These are phyloP conservation scores for Elasticomyces elasticus DNA, from an alignment of 495 filamentous ascomycete genomes.

Conservation along the genomic window DNA sequence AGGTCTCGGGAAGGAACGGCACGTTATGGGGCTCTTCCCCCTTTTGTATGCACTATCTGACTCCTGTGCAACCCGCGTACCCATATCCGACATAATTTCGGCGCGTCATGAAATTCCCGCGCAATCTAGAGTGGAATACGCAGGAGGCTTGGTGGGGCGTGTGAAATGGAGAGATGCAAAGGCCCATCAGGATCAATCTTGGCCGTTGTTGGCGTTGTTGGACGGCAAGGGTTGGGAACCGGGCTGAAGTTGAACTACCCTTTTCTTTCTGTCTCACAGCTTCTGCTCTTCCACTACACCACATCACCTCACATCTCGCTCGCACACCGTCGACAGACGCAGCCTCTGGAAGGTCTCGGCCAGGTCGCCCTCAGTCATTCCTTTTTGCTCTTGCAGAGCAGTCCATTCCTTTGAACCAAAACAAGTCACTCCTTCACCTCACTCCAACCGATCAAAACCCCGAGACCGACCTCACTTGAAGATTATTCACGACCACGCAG, in stretches of 20 bases:
- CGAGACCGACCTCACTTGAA: background rate
- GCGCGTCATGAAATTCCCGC: background rate
- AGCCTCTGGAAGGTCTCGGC: conserved; percentile 12
- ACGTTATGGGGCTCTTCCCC: no score
- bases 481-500: background rate
- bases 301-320: background rate
- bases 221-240: no score
- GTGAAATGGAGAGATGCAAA: background rate
- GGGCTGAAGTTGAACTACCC: no score
- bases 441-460: background rate
- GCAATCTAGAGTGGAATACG: background rate
- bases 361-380: conserved; percentile 2
- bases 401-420: conserved; percentile 8
- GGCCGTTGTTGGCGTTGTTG: background rate
- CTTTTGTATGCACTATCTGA: no score
- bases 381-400: background rate
- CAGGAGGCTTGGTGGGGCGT: background rate
- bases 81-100: background rate
- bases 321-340: background rate
- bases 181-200: no score
- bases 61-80: background rate
- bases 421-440: background rate
- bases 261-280: background rate
- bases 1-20: no score
- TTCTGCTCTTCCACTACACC: background rate